Evolutionary conservation across 2,329 filamentous ascomycete species (phyloP).

Genomic region (Diaporthe caulivora): DNA sequence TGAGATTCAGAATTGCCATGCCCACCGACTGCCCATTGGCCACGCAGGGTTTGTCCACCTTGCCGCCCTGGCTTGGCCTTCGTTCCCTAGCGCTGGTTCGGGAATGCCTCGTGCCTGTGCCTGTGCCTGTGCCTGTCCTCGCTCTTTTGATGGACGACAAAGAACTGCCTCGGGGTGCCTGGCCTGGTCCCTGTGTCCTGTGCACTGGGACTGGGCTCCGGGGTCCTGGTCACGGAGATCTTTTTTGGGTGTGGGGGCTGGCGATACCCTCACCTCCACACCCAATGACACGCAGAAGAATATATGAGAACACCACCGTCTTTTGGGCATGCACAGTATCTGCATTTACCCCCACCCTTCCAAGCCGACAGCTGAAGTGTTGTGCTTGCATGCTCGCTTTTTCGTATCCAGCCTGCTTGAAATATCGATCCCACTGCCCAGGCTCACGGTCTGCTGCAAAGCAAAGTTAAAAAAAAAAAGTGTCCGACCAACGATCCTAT

Average conservation of each 20-base stretch:
- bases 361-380: neutral
- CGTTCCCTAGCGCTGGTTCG: slow-evolving; percentile 1
- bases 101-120: neutral
- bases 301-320: too few species aligned
- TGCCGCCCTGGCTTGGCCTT: neutral
- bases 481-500: neutral
- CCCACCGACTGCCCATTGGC: slow-evolving; percentile 6
- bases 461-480: neutral
- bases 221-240: neutral
- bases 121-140: neutral
- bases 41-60: neutral
- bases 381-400: neutral
- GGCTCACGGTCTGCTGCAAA: neutral
- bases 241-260: slow-evolving; percentile 12
- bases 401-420: neutral
- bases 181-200: neutral
- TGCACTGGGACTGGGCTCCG: neutral
- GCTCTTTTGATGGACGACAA: neutral
- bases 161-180: neutral
- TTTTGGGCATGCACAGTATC: neutral
- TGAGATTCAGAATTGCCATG: slow-evolving; percentile 27
- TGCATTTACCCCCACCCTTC: neutral
- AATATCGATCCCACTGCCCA: neutral
- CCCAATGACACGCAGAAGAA: neutral
- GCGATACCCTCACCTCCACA: slow-evolving; percentile 23